Conservation (phyloP, 345 rosid genomes). For the Dipteronia sinensis region DNA sequence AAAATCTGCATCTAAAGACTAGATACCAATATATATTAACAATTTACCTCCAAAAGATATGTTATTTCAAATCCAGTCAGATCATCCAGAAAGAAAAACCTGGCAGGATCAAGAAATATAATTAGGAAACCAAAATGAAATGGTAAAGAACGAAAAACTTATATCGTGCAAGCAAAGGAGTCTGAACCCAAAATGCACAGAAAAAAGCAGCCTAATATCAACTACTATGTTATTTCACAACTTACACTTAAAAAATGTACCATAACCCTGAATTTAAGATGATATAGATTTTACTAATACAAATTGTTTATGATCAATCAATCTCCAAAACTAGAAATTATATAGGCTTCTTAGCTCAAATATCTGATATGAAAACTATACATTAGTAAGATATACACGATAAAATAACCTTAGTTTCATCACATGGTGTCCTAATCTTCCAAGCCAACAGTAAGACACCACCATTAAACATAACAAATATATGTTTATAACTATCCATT, state of each 20-base stretch:
- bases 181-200: neutral
- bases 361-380: neutral
- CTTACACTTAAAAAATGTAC: no score
- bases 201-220: neutral
- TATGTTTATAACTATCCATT: no score
- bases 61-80: slow-evolving; percentile 91
- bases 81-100: slow-evolving; percentile 97
- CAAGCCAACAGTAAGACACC: no score
- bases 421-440: no score
- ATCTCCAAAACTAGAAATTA: no score
- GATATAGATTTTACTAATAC: neutral
- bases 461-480: no score
- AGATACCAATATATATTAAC: neutral
- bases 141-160: neutral
- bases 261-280: neutral
- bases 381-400: neutral
- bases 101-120: slow-evolving; percentile 28
- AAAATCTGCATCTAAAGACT: neutral
- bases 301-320: neutral
- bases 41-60: slow-evolving; percentile 77
- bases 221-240: no score
- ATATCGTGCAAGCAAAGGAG: neutral
- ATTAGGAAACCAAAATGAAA: neutral
- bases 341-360: neutral
- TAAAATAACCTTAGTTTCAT: no score